These are phyloP conservation scores for Chytriomyces confervae DNA, from an alignment of 192 early-diverging fungal genomes.

Conservation along the genomic window DNA sequence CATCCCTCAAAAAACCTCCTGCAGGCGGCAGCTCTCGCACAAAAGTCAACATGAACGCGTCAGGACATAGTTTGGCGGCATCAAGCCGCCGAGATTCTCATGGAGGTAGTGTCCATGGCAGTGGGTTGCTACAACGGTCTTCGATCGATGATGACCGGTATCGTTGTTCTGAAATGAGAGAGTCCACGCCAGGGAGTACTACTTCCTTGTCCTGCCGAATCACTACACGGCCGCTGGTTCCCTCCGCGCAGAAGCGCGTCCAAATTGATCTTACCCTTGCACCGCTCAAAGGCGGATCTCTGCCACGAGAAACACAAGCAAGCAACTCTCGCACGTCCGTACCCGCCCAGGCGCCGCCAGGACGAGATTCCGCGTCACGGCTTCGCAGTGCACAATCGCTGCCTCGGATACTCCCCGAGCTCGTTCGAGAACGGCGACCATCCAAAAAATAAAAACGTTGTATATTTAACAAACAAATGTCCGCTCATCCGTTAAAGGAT, in stretches of 20 bases:
- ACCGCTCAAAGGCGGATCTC: background rate
- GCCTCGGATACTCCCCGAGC: background rate
- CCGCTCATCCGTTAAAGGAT: background rate
- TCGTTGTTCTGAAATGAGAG: background rate
- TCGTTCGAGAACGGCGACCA: background rate
- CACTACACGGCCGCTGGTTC: background rate
- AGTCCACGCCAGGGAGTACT: background rate
- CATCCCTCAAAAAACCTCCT: background rate
- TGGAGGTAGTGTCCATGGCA: too few relatives aligned
- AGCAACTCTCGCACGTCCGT: background rate
- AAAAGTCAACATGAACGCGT: background rate
- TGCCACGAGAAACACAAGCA: background rate
- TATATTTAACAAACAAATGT: background rate
- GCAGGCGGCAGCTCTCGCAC: constrained; percentile 1
- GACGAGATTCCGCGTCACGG: background rate
- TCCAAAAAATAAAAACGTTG: background rate
- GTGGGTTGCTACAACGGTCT: too few relatives aligned
- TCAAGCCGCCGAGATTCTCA: background rate
- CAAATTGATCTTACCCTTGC: background rate
- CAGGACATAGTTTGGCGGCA: background rate
- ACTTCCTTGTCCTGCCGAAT: background rate
- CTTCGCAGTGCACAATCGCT: background rate
- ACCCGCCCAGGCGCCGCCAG: background rate
- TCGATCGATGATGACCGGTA: too few relatives aligned
- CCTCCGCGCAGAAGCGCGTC: background rate